Percentiles rank a stretch among this genome's conserved stretches.
These are phyloP conservation scores for Hibiscus trionum DNA, from an alignment of 345 rosid genomes.

Conservation along the genomic window DNA sequence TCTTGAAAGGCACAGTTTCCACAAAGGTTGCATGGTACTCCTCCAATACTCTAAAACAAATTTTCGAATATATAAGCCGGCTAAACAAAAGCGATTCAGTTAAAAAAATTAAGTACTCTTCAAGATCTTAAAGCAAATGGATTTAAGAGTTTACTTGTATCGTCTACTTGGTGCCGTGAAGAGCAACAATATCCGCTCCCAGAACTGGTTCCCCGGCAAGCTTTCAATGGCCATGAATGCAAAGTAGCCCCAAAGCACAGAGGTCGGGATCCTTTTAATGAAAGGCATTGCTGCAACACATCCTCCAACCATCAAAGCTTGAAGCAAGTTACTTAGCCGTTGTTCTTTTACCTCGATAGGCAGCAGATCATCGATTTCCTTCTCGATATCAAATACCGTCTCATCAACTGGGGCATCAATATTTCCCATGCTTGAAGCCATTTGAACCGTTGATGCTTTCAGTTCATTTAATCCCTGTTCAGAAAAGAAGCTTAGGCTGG, in stretches of 20 bases:
- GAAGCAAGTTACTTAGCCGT: slow-evolving; percentile 86
- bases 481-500: not conserved
- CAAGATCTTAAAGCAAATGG: slow-evolving; percentile 1
- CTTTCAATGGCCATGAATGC: slow-evolving; percentile 94
- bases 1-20: slow-evolving; percentile 85
- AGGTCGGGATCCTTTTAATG: slow-evolving; percentile 75
- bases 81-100: not conserved
- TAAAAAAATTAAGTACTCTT: not conserved
- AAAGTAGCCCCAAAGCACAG: slow-evolving; percentile 94
- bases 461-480: slow-evolving; percentile 58
- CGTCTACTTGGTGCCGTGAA: slow-evolving; percentile 82
- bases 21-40: slow-evolving; percentile 69
- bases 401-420: slow-evolving; percentile 52
- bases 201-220: slow-evolving; percentile 91
- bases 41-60: slow-evolving; percentile 59
- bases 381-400: slow-evolving; percentile 65
- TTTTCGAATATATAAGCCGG: not conserved
- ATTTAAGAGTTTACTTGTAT: slow-evolving; percentile 53
- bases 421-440: slow-evolving; percentile 42
- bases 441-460: slow-evolving; percentile 54
- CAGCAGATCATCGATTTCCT: slow-evolving; percentile 74
- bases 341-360: slow-evolving; percentile 97
- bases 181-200: slow-evolving; percentile 85
- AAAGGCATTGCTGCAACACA: slow-evolving; percentile 88
- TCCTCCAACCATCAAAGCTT: slow-evolving; percentile 70